phyloP scores from a whole-genome alignment of 2,329 filamentous ascomycete species.

The Sporothrix phasma region DNA sequence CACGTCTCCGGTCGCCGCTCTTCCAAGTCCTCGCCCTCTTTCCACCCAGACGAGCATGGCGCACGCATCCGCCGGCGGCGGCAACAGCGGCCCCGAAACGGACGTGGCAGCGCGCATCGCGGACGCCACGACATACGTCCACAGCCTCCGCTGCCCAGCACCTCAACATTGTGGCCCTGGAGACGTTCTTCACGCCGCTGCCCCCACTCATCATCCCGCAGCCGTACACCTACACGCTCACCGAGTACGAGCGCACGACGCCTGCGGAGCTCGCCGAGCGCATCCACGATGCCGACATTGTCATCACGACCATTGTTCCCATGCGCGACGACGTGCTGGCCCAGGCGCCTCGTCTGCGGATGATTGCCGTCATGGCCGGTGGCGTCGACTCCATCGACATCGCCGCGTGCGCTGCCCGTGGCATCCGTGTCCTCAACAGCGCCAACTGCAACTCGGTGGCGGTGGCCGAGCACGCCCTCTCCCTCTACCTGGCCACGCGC shows the following conservation, averaged over 20 bases:
- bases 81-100: too few species aligned
- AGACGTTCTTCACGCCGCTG: slow-evolving; percentile 26
- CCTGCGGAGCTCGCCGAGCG: slow-evolving; percentile 23
- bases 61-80: not conserved
- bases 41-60: not conserved
- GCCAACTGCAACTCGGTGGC: slow-evolving; percentile 24
- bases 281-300: slow-evolving; percentile 29
- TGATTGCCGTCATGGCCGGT: slow-evolving; percentile 24
- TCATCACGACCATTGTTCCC: slow-evolving; percentile 27
- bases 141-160: slow-evolving; percentile 19
- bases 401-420: slow-evolving; percentile 19
- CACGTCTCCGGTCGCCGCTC: not conserved
- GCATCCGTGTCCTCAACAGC: slow-evolving; percentile 26
- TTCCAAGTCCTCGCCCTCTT: not conserved
- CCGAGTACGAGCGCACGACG: slow-evolving; percentile 22
- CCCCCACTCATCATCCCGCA: slow-evolving; percentile 22
- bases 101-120: not conserved
- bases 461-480: slow-evolving; percentile 24
- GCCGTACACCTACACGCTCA: slow-evolving; percentile 25
- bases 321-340: slow-evolving; percentile 22
- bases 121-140: not conserved
- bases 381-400: slow-evolving; percentile 25
- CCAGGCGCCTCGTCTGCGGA: slow-evolving; percentile 24
- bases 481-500: slow-evolving; percentile 24
- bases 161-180: slow-evolving; percentile 27